A percentile compares a stretch with the other conserved stretches of the same genome.
Conservation (phyloP, 805 yeast genomes). For the Cyberlindnera suaveolens region DNA sequence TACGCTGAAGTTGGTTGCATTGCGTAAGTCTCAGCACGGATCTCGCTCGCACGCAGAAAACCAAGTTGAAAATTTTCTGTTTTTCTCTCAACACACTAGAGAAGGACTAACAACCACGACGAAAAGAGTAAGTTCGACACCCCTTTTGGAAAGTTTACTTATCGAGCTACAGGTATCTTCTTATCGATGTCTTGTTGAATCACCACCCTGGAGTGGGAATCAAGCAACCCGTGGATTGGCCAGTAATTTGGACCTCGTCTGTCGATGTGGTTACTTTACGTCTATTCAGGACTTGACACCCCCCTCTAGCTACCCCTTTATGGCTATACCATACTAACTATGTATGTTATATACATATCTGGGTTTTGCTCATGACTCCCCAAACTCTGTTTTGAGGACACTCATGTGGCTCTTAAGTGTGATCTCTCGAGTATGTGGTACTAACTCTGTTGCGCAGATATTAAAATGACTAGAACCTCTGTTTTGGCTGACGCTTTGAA, state of each 20-base stretch:
- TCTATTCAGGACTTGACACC: slow-evolving; percentile 23
- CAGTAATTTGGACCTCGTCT: slow-evolving; percentile 11
- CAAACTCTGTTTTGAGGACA: slow-evolving; percentile 27
- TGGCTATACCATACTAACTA: neutral
- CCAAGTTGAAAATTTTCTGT: slow-evolving; percentile 7
- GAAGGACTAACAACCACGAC: no score
- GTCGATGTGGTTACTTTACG: slow-evolving; percentile 18
- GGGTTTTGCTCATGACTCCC: slow-evolving; percentile 39
- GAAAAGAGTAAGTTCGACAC: slow-evolving; percentile 3
- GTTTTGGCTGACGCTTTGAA: slow-evolving; percentile 98
- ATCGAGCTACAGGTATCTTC: slow-evolving; percentile 16
- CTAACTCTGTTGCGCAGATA: no score
- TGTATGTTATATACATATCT: no score
- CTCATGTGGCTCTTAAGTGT: slow-evolving; percentile 35
- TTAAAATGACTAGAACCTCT: slow-evolving; percentile 95
- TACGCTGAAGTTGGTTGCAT: neutral
- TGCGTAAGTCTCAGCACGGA: slow-evolving; percentile 3
- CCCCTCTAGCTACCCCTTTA: slow-evolving; percentile 15
- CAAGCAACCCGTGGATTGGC: slow-evolving; percentile 15
- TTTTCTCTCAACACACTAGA: neutral
- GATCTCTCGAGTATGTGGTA: no score
- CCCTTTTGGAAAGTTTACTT: slow-evolving; percentile 2
- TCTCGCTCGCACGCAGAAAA: neutral
- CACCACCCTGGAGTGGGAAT: slow-evolving; percentile 27
- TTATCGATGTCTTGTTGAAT: slow-evolving; percentile 12